These are phyloP conservation scores for Phytophthora sp. DNA, from an alignment of 352 stramenopile genomes.

Conservation along the genomic window DNA sequence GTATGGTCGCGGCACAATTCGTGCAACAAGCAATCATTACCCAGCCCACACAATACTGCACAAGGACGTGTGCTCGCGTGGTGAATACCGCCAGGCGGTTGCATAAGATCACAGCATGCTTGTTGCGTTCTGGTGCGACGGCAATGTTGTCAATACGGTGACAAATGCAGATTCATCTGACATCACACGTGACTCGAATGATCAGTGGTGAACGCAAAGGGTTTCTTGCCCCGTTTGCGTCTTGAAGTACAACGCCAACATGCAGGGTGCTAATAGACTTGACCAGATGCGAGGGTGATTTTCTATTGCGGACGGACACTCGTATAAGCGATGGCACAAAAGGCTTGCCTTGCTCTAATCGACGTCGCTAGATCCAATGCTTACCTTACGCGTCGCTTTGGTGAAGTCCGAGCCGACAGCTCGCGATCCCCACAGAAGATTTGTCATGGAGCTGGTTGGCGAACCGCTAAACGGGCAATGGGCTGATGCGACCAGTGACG, in stretches of 20 bases:
- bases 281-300: background rate
- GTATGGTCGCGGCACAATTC: no score
- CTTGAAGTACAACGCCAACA: background rate
- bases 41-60: background rate
- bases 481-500: background rate
- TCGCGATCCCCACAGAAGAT: background rate
- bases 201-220: background rate
- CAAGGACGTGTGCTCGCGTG: background rate
- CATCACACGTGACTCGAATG: background rate
- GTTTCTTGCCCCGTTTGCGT: background rate
- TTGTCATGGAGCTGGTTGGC: background rate
- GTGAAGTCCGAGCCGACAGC: background rate
- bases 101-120: background rate
- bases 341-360: background rate
- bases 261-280: background rate
- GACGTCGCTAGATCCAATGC: background rate
- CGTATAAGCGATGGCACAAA: background rate
- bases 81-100: background rate
- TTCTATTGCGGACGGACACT: background rate
- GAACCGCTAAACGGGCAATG: slow-evolving; percentile 2
- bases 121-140: background rate
- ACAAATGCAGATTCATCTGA: background rate
- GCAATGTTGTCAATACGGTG: background rate
- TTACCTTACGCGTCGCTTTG: no score
- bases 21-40: background rate